Percentiles rank a stretch among this genome's conserved stretches.
phyloP scores from a whole-genome alignment of 192 early-diverging fungal genomes.

The Pilobolus umbonatus region DNA sequence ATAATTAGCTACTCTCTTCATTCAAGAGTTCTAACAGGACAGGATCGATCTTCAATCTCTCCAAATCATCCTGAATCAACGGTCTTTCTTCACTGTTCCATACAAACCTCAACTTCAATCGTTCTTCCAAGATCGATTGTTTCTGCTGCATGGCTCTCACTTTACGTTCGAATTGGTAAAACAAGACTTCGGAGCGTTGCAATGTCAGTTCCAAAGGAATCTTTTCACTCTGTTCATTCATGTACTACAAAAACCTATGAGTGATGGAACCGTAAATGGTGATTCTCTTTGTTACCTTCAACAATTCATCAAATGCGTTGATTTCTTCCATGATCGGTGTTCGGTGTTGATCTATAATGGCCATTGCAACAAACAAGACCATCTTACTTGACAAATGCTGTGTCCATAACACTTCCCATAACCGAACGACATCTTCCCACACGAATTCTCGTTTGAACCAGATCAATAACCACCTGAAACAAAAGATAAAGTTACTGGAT shows the following conservation, averaged over 20 bases:
- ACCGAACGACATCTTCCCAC: slow-evolving; percentile 72
- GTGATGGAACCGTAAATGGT: not conserved
- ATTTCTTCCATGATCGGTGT: slow-evolving; percentile 70
- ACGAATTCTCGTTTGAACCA: slow-evolving; percentile 97
- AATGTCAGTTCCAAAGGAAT: slow-evolving; percentile 67
- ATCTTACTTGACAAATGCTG: slow-evolving; percentile 72
- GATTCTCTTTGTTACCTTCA: slow-evolving; percentile 56
- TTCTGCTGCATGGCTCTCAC: slow-evolving; percentile 41
- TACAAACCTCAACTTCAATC: slow-evolving; percentile 18
- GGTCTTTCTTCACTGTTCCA: slow-evolving; percentile 23
- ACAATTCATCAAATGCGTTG: slow-evolving; percentile 82
- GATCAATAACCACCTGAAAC: slow-evolving; percentile 95
- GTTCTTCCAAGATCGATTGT: slow-evolving; percentile 13
- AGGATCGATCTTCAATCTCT: not conserved
- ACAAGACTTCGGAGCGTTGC: slow-evolving; percentile 68
- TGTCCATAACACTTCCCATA: slow-evolving; percentile 90
- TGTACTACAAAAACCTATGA: slow-evolving; percentile 45
- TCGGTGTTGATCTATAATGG: slow-evolving; percentile 82
- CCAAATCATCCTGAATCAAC: not conserved
- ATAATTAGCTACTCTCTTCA: too few species aligned
- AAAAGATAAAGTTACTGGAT: slow-evolving; percentile 89
- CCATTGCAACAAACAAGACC: slow-evolving; percentile 87
- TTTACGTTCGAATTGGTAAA: slow-evolving; percentile 50
- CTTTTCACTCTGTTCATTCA: slow-evolving; percentile 78
- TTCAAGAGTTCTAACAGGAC: not conserved